Evolutionary conservation across 2,329 filamentous ascomycete genomes (phyloP).

Genomic region (Trichoderma sp.): DNA sequence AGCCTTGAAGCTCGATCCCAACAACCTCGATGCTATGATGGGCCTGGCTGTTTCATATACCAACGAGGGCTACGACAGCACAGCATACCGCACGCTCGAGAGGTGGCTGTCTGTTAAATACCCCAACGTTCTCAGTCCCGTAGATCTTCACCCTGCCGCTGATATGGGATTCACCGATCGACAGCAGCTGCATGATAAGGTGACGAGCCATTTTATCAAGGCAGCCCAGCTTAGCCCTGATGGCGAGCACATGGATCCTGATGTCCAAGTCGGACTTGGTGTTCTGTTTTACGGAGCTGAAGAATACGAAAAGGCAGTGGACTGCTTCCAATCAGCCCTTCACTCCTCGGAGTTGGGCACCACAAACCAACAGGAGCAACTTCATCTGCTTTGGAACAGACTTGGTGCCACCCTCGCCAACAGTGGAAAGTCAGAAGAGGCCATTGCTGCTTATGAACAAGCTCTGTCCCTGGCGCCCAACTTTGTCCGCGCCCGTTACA

Average conservation of each 20-base stretch:
- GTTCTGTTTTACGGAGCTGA: conserved; percentile 98
- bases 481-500: conserved; percentile 96
- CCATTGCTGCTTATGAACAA: conserved; percentile 94
- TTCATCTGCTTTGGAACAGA: conserved; percentile 96
- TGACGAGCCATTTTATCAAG: conserved; percentile 87
- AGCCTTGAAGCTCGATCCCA: conserved; percentile 82
- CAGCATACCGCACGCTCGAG: conserved; percentile 92
- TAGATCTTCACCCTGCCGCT: conserved; percentile 70
- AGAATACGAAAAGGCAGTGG: conserved; percentile 97
- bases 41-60: conserved; percentile 95
- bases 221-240: conserved; percentile 90
- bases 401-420: conserved; percentile 95
- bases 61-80: conserved; percentile 97
- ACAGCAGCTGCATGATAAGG: conserved; percentile 82
- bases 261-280: conserved; percentile 95
- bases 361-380: conserved; percentile 79
- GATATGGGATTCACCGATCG: conserved; percentile 95
- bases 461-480: conserved; percentile 88
- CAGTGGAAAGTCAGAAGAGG: conserved; percentile 88
- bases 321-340: conserved; percentile 93
- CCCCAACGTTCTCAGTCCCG: conserved; percentile 73
- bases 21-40: conserved; percentile 89
- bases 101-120: conserved; percentile 97
- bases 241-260: conserved; percentile 95
- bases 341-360: conserved; percentile 81